Conservation (phyloP, 345 rosid species). For the Salix suchowensis region DNA sequence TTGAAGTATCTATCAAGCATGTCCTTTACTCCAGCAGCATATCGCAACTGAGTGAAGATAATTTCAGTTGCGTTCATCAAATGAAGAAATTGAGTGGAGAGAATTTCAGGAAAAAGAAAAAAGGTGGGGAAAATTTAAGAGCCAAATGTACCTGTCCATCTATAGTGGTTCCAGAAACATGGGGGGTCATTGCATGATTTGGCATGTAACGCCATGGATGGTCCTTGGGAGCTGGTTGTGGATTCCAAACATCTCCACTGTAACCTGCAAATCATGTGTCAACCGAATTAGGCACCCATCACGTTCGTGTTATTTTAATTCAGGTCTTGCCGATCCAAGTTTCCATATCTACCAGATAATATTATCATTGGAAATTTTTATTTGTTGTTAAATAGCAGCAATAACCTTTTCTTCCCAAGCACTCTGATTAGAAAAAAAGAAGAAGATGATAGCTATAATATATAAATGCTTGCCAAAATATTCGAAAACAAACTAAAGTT, state of each 20-base stretch:
- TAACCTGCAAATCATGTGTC: slow-evolving; percentile 45
- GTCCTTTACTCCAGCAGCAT: slow-evolving; percentile 86
- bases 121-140: not conserved
- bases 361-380: no score
- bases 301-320: not conserved
- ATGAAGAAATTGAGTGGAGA: no score
- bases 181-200: slow-evolving; percentile 98
- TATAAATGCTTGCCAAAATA: no score
- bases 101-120: not conserved
- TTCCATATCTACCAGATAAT: no score
- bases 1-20: slow-evolving; percentile 88
- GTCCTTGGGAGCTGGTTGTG: slow-evolving; percentile 94
- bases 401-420: no score
- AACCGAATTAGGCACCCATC: not conserved
- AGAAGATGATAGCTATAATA: no score
- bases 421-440: no score
- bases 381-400: no score
- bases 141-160: slow-evolving; percentile 64
- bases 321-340: no score
- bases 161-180: slow-evolving; percentile 92
- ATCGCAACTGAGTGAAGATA: slow-evolving; percentile 34
- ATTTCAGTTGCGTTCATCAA: not conserved
- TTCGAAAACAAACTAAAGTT: no score
- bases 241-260: slow-evolving; percentile 94
- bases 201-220: slow-evolving; percentile 99